Percentiles rank a stretch among this genome's conserved stretches.
Conservation (phyloP, 164 flowering plant genomes). For the Stephania cephalantha region DNA sequence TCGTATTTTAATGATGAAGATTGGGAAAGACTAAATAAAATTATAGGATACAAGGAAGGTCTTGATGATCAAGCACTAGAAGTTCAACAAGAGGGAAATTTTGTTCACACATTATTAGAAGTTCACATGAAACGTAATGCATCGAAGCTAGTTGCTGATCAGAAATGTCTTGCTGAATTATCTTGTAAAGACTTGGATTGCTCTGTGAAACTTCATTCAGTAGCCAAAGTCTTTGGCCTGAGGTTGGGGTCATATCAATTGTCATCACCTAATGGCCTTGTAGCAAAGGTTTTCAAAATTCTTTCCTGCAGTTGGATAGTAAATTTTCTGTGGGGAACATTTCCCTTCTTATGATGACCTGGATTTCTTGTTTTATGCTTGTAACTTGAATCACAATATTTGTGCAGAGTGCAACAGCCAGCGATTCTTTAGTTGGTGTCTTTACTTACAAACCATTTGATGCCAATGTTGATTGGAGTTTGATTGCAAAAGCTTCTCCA, state of each 20-base stretch:
- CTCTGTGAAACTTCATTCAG: conserved; percentile 64
- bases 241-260: conserved; percentile 81
- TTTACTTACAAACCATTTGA: conserved; percentile 88
- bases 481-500: conserved; percentile 92
- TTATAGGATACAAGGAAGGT: conserved; percentile 87
- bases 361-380: conserved; percentile 3
- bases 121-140: conserved; percentile 92
- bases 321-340: not conserved
- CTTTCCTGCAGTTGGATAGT: not conserved
- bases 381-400: conserved; percentile 6
- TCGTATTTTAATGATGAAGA: conserved; percentile 69
- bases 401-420: conserved; percentile 74
- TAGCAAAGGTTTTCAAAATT: conserved; percentile 62
- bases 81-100: conserved; percentile 37
- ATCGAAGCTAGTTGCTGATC: conserved; percentile 60
- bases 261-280: conserved; percentile 82
- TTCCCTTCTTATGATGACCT: not conserved
- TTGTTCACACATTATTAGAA: conserved; percentile 62
- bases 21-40: conserved; percentile 76
- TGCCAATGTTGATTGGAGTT: conserved; percentile 86
- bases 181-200: conserved; percentile 84
- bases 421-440: conserved; percentile 72
- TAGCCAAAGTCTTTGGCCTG: conserved; percentile 73
- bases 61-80: conserved; percentile 40
- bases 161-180: conserved; percentile 69